phyloP scores from a whole-genome alignment of 495 filamentous ascomycete genomes.

The Penicillium flavigenum region DNA sequence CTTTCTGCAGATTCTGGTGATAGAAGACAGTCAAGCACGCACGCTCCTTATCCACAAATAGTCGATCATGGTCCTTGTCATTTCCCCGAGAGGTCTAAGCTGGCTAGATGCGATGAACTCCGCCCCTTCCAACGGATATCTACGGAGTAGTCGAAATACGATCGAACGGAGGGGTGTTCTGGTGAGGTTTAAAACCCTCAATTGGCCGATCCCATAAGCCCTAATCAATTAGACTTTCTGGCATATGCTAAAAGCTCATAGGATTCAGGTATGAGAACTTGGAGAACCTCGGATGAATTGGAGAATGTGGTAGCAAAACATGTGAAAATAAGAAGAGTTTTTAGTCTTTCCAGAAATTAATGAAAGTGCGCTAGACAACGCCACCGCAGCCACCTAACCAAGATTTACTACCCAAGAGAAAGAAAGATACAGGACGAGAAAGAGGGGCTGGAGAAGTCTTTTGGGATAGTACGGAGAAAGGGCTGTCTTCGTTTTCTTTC shows the following conservation, averaged over 20 bases:
- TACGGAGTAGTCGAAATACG: background rate
- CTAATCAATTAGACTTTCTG: conserved; percentile 5
- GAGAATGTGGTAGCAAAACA: background rate
- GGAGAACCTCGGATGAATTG: background rate
- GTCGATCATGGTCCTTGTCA: background rate
- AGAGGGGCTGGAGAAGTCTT: background rate
- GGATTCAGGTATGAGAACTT: background rate
- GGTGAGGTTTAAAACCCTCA: background rate
- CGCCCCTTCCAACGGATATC: background rate
- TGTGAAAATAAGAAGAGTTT: conserved; percentile 2
- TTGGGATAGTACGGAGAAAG: background rate
- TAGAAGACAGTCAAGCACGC: no score
- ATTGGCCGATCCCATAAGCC: background rate
- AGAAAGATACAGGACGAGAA: background rate
- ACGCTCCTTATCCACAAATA: background rate
- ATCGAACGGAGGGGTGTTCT: conserved; percentile 1
- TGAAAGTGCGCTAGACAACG: conserved; percentile 2
- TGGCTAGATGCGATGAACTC: background rate
- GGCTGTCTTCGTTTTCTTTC: conserved; percentile 3
- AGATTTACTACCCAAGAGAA: background rate
- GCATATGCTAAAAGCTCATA: background rate
- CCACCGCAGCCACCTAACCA: conserved; percentile 1
- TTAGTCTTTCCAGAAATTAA: conserved; percentile 4
- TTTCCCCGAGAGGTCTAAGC: background rate
- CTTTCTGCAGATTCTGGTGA: no score